A percentile compares a stretch with the other conserved stretches of the same genome.
These are phyloP conservation scores for Neonectria neomacrospora DNA, from an alignment of 2,329 filamentous ascomycete species.

Conservation along the genomic window DNA sequence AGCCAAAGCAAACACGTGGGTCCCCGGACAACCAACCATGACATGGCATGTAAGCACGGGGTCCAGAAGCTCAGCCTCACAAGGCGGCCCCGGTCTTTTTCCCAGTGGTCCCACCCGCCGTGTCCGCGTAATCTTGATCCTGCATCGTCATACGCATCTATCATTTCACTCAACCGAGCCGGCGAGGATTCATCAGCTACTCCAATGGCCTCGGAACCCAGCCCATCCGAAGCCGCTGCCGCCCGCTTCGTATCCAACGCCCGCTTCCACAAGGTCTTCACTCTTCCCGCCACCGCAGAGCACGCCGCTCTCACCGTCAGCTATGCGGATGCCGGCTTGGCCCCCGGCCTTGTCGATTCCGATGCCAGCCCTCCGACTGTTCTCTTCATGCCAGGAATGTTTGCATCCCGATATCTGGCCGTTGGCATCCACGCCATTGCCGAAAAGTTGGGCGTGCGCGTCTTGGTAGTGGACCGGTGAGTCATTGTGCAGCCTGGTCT, in stretches of 20 bases:
- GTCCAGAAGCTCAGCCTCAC: not conserved
- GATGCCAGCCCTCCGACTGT: slow-evolving; percentile 38
- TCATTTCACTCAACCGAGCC: not conserved
- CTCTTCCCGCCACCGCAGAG: slow-evolving; percentile 36
- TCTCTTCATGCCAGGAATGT: slow-evolving; percentile 46
- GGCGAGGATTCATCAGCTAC: not conserved
- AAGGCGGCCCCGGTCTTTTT: not conserved
- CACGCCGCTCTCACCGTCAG: slow-evolving; percentile 38
- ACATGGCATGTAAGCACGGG: not conserved
- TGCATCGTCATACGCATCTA: not conserved
- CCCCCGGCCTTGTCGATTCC: not conserved
- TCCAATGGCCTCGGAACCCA: not conserved
- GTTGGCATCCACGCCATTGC: slow-evolving; percentile 49
- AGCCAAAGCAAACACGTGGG: not conserved
- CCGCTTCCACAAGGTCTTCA: slow-evolving; percentile 44
- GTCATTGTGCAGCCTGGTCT: slow-evolving; percentile 32
- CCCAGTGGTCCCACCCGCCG: not conserved
- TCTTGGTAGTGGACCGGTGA: slow-evolving; percentile 48
- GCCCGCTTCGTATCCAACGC: slow-evolving; percentile 36
- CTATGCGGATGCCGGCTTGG: slow-evolving; percentile 45
- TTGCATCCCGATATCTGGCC: slow-evolving; percentile 43
- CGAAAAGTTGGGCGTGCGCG: slow-evolving; percentile 45
- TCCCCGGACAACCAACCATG: not conserved
- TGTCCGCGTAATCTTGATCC: not conserved
- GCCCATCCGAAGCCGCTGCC: not conserved